These are phyloP conservation scores for Hebeloma cylindrosporum DNA, from an alignment of 768 basidiomycete genomes.

Conservation along the genomic window DNA sequence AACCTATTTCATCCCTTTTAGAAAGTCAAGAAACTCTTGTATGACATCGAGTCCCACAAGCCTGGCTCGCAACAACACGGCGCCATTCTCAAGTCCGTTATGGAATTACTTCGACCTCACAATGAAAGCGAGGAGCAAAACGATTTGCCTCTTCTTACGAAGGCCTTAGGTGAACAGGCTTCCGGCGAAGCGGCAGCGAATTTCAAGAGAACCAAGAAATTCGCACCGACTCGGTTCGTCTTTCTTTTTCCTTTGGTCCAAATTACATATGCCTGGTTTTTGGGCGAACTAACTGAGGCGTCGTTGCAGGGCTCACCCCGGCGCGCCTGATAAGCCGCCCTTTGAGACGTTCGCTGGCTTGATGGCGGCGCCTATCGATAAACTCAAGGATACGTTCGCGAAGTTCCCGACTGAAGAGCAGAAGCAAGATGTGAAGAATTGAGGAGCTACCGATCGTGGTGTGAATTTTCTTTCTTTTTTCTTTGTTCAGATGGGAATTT, in stretches of 20 bases:
- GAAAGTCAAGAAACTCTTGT: slow-evolving; percentile 40
- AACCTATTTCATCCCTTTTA: slow-evolving; percentile 3
- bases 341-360: slow-evolving; percentile 60
- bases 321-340: slow-evolving; percentile 56
- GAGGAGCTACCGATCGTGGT: too few relatives aligned
- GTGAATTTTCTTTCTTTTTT: too few relatives aligned
- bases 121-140: slow-evolving; percentile 58
- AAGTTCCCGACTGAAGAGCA: slow-evolving; percentile 57
- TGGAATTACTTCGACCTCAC: slow-evolving; percentile 50
- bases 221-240: slow-evolving; percentile 56
- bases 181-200: slow-evolving; percentile 44
- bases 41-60: slow-evolving; percentile 44
- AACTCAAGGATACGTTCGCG: slow-evolving; percentile 54
- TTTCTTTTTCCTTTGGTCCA: not conserved
- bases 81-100: slow-evolving; percentile 40
- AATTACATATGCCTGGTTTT: not conserved
- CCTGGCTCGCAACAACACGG: slow-evolving; percentile 46
- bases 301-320: slow-evolving; percentile 18
- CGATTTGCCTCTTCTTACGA: slow-evolving; percentile 56
- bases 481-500: too few relatives aligned
- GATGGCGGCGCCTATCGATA: slow-evolving; percentile 56
- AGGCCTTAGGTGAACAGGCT: slow-evolving; percentile 42
- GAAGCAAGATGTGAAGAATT: slow-evolving; percentile 27
- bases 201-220: slow-evolving; percentile 60
- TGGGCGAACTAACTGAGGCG: too few relatives aligned